Base-by-base conservation (phyloP, 2,329 filamentous ascomycete genomes). In the Beauveria varroae region DNA sequence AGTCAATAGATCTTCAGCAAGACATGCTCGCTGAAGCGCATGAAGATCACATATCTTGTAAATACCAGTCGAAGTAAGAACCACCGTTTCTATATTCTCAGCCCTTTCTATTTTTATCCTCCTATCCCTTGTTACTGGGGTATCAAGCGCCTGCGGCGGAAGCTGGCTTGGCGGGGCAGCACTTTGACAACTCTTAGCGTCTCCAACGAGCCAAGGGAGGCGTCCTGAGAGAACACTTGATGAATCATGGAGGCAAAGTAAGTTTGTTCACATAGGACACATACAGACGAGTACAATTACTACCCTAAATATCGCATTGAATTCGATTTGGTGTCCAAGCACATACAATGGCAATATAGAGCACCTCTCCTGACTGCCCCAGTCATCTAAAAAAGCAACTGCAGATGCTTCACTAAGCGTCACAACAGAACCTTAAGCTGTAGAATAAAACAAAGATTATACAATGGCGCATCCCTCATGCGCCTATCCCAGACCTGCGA, bases 301-400 rank as follows among this genome's bases (percentile, higher is more conserved):
- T 55, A 55, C 37, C 46, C 40, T 56, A 56, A 56, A 56, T 56
- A 16, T 44, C 41, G 52, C 54, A 56, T 47, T 47, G 40, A 20
- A 34, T 37, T 37, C 14, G 12, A 37, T 37, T 5, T 37, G 12
- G 34, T 59, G 40, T 59, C 49, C 49, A 34, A 59, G 44, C 49
- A 59, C n/a, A 43, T 30, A 49, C 44, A 47, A 18, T 24, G 20
- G 24, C n/a, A 37, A 37, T 14, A 37, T 37, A 37, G 34, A 37
- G 14, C 34, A 37, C 34, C 34, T 47, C 41, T 14, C 34, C 40
- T 56, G 41, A 46, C 54, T 44, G 24, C 44, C 47, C 57, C 28
- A 59, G 40, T 53, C 49, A 59, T 52, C 57, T 51, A 51, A 57
- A 51, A 58, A 51, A 8, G 34, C 37, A 52, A 60, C 57, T 60